A percentile compares a stretch with the other conserved stretches of the same genome.
Conservation (phyloP, 805 yeast species). For the Lachancea sp. region DNA sequence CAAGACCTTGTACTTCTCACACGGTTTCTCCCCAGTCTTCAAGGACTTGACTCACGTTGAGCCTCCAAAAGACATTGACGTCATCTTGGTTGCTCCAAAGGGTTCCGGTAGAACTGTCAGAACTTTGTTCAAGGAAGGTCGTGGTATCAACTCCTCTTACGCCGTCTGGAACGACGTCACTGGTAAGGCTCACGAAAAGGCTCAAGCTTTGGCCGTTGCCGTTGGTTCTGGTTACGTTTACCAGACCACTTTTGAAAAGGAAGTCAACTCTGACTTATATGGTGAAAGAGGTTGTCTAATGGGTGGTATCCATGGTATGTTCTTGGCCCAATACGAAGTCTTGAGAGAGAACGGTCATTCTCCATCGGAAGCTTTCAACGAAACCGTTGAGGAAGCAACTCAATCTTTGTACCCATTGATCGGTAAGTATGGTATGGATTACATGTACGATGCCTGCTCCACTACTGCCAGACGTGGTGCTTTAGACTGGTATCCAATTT, state of each 20-base stretch:
- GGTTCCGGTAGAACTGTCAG: conserved; percentile 99
- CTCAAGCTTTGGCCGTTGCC: conserved; percentile 97
- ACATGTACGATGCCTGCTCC: conserved; percentile 99
- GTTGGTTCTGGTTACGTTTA: conserved; percentile 99
- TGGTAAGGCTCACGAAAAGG: conserved; percentile 99
- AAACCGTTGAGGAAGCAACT: conserved; percentile 99
- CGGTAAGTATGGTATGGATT: conserved; percentile 99
- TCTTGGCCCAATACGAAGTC: conserved; percentile 99
- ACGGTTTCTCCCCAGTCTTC: conserved; percentile 99
- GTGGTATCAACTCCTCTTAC: conserved; percentile 99
- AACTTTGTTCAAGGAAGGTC: conserved; percentile 98
- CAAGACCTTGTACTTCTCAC: conserved; percentile 97
- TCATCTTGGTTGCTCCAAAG: conserved; percentile 98
- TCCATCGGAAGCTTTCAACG: conserved; percentile 99
- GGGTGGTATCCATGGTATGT: conserved; percentile 99
- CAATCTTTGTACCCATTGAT: conserved; percentile 98
- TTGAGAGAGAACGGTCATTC: conserved; percentile 99
- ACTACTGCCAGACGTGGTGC: conserved; percentile 99
- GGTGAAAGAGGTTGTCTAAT: conserved; percentile 99
- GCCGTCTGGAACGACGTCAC: conserved; percentile 99
- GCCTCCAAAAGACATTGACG: conserved; percentile 91
- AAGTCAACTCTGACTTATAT: conserved; percentile 97
- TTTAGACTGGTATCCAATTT: conserved; percentile 98
- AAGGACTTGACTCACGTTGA: conserved; percentile 94
- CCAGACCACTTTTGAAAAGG: conserved; percentile 99